These are phyloP conservation scores for Kondoa subrosea DNA, from an alignment of 768 basidiomycete species.

Conservation along the genomic window DNA sequence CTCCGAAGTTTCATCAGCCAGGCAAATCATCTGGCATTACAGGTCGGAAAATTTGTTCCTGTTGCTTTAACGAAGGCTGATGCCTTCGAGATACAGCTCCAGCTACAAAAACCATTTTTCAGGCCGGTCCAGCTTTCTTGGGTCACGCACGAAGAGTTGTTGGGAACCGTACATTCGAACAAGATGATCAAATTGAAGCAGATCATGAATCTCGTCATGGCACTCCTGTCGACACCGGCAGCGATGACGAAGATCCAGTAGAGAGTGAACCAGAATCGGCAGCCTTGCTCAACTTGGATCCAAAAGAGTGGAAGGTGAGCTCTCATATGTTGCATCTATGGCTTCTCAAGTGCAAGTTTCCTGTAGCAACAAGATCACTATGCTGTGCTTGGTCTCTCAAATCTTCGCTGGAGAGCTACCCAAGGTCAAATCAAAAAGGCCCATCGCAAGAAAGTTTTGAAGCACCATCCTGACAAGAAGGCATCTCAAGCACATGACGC, in stretches of 20 bases:
- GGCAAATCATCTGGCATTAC: not conserved
- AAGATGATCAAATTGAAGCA: constrained; percentile 54
- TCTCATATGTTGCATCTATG: not conserved
- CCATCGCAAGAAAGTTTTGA: constrained; percentile 96
- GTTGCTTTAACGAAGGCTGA: not conserved
- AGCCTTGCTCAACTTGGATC: constrained; percentile 58
- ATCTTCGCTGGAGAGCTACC: constrained; percentile 67
- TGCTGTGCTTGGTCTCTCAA: constrained; percentile 83
- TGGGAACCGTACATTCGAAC: constrained; percentile 61
- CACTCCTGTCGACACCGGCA: constrained; percentile 38
- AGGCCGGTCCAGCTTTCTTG: constrained; percentile 75
- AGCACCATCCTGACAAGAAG: constrained; percentile 97
- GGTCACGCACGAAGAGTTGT: constrained; percentile 60
- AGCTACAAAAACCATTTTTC: constrained; percentile 40
- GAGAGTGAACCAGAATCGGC: constrained; percentile 72
- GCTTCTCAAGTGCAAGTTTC: not conserved
- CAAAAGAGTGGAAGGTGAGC: constrained; percentile 91
- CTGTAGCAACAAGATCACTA: constrained; percentile 93
- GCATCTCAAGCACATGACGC: constrained; percentile 56
- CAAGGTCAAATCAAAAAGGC: constrained; percentile 89
- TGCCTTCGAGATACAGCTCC: not conserved
- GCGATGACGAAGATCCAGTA: constrained; percentile 66
- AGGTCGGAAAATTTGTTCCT: not conserved
- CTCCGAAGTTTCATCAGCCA: not conserved
- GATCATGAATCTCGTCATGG: constrained; percentile 36